Conservation (phyloP, 257 asterid genomes). For the Coffea canephora region DNA sequence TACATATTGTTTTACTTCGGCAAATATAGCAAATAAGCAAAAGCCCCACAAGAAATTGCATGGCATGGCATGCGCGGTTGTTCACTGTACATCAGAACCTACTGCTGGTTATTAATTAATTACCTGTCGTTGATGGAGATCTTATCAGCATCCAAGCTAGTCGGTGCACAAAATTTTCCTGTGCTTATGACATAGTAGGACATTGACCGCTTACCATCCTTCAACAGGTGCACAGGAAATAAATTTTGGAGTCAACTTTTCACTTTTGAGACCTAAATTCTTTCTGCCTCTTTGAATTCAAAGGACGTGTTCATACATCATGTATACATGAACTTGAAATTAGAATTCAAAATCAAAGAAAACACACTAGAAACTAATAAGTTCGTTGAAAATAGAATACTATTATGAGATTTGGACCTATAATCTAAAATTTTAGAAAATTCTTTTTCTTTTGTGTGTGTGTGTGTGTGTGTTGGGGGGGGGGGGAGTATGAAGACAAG, state of each 20-base stretch:
- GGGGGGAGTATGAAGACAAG: not conserved
- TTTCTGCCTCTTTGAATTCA: not conserved
- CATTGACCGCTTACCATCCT: not conserved
- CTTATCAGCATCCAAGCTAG: not conserved
- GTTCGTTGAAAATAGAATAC: not conserved
- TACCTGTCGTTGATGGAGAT: not conserved
- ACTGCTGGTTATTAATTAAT: too few species aligned
- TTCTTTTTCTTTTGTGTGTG: too few species aligned
- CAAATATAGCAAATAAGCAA: not conserved
- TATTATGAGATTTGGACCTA: not conserved
- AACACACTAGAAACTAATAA: not conserved
- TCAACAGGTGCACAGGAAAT: not conserved
- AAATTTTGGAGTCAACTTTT: not conserved
- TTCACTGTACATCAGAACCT: not conserved
- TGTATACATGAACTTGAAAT: not conserved
- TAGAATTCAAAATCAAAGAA: not conserved
- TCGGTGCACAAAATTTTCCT: not conserved
- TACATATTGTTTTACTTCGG: not conserved
- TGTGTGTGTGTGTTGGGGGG: not conserved
- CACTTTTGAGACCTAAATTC: not conserved
- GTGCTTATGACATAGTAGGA: not conserved
- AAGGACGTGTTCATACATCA: not conserved
- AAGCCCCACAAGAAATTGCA: not conserved
- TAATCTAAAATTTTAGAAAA: too few species aligned
- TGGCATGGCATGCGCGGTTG: not conserved